Evolutionary conservation across 2,329 filamentous ascomycete genomes (phyloP), one percentile per base, ranked within the genome.

Genomic region (Macroventuria anomochaeta): DNA sequence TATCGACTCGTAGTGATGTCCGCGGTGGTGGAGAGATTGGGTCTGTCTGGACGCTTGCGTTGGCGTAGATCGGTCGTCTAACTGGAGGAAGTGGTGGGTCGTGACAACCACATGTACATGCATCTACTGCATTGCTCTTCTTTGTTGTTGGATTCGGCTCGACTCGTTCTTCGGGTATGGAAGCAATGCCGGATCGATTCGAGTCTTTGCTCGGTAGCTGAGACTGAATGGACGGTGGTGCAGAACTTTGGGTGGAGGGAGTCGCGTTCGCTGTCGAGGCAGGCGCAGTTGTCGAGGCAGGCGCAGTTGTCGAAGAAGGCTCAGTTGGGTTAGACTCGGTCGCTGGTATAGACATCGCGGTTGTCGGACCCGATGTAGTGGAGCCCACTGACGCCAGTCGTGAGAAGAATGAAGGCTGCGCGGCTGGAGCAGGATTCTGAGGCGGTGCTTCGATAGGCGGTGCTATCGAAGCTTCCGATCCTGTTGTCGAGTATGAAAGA

Each of bases 31-130:
- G 39, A 5, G 55, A 38, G 1, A 44, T 26, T 2, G 59, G 57
- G 1, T 65, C 58, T 7, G 70, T 73, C 50, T 73, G 70, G 0
- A 66, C 55, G 42, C 58, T 62, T 10, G 59, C 55, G 31, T 69
- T 53, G 26, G 57, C 33, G 38, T 72, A 72, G 5, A 15, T 44
- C 7, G 61, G 34, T 34, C 23, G 33, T 36, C 38, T 28, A 7
- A n/a, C 23, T 7, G 18, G 12, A 10, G 29, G 21, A 11, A 40
- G 8, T 3, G 29, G 29, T 7, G 23, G 17, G 8, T 29, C 10
- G 11, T 46, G 49, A n/a, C 29, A 46, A 1, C 42, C 49, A 7
- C 63, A 69, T 36, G 58, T 55, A 42, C 64, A 67, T n/a, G 25
- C 1, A 6, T 31, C 29, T 7, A n/a, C 4, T 7, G 18, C 4